phyloP scores from a whole-genome alignment of 2,329 filamentous ascomycete genomes.

The Fusarium mangiferae region DNA sequence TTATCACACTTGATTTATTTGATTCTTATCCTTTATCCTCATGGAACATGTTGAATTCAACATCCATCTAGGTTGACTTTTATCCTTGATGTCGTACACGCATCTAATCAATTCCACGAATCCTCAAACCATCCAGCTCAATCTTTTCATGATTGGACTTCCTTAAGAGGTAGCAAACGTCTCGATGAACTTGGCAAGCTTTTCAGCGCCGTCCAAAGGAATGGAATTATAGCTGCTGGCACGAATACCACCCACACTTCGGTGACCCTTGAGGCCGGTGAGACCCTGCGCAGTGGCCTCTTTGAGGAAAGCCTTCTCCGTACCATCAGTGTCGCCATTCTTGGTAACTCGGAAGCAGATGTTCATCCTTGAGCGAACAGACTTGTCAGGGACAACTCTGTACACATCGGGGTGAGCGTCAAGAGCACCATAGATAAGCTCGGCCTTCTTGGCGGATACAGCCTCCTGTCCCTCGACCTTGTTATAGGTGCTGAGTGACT shows the following conservation, averaged over 20 bases:
- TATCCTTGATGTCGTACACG: background rate
- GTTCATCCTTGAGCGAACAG: constrained; percentile 88
- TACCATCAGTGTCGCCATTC: constrained; percentile 69
- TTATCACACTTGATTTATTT: background rate
- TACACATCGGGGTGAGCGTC: constrained; percentile 81
- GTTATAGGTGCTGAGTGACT: constrained; percentile 71
- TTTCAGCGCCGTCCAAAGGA: constrained; percentile 71
- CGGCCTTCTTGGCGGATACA: constrained; percentile 78
- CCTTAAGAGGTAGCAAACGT: constrained; percentile 55
- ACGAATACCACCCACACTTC: constrained; percentile 76
- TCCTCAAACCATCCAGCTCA: background rate
- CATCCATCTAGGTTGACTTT: constrained; percentile 21
- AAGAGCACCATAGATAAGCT: constrained; percentile 78
- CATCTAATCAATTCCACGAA: background rate
- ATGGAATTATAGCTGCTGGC: constrained; percentile 93
- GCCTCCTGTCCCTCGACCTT: constrained; percentile 82
- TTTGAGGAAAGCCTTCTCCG: constrained; percentile 83
- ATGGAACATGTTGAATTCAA: constrained; percentile 40
- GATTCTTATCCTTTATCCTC: background rate
- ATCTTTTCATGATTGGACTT: too few species aligned
- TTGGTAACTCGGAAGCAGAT: constrained; percentile 84
- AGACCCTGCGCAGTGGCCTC: constrained; percentile 75
- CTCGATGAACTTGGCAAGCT: constrained; percentile 72
- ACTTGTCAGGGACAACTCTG: constrained; percentile 78
- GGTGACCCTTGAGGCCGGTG: constrained; percentile 87